Conservation (phyloP, 2,329 filamentous ascomycete genomes). For the Phoma sp. region DNA sequence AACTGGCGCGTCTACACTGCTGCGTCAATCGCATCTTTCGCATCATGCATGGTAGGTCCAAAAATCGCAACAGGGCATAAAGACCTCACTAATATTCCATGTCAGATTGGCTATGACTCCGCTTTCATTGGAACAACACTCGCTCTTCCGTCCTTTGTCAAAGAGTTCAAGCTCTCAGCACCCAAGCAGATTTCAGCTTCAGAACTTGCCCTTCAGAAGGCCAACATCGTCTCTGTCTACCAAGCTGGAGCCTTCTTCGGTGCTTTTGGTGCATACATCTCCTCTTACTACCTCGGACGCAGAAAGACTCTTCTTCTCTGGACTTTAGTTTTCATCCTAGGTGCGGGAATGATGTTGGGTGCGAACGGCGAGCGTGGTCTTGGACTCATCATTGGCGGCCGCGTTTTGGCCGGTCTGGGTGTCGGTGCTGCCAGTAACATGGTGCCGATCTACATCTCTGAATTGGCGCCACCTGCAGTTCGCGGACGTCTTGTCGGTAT, state of each 20-base stretch:
- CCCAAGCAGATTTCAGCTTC: constrained; percentile 50
- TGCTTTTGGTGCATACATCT: constrained; percentile 61
- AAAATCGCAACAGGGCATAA: background rate
- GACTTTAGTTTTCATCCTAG: constrained; percentile 68
- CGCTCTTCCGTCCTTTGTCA: constrained; percentile 69
- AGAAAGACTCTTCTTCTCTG: constrained; percentile 68
- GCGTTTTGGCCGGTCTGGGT: constrained; percentile 63
- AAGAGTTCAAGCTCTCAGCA: constrained; percentile 67
- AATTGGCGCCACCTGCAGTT: constrained; percentile 63
- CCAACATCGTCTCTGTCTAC: constrained; percentile 81
- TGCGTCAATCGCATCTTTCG: constrained; percentile 60
- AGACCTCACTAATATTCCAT: constrained; percentile 54
- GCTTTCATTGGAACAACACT: constrained; percentile 79
- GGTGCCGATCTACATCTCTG: constrained; percentile 64
- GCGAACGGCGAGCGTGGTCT: constrained; percentile 50
- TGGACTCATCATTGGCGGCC: constrained; percentile 61
- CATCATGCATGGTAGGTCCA: constrained; percentile 53
- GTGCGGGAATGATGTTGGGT: constrained; percentile 73
- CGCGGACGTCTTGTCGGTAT: constrained; percentile 63
- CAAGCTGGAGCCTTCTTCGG: constrained; percentile 85
- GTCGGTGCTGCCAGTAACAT: constrained; percentile 63
- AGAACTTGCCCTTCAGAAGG: constrained; percentile 64
- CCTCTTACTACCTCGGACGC: constrained; percentile 70
- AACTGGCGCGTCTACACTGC: constrained; percentile 64
- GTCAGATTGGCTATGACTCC: constrained; percentile 66